A percentile compares a stretch with the other conserved stretches of the same genome.
Conservation (phyloP, 139 green algal genomes). For the Gonium pectorale region DNA sequence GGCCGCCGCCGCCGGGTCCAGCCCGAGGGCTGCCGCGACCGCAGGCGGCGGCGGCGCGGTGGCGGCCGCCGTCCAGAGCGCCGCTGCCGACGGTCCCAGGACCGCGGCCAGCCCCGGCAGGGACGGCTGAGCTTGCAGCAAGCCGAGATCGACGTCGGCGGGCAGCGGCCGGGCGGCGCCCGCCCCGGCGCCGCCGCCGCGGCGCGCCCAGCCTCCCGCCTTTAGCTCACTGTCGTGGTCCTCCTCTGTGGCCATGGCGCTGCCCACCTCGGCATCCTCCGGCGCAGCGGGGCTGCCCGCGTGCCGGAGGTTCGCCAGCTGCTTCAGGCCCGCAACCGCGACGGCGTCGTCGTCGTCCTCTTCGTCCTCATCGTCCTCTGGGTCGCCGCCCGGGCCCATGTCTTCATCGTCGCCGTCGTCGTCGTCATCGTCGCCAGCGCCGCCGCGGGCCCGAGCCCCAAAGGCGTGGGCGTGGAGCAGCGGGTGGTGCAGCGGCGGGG, state of each 20-base stretch:
- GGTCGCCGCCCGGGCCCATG: neutral
- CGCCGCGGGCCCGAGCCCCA: no score
- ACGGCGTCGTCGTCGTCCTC: conserved; percentile 18
- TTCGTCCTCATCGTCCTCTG: neutral
- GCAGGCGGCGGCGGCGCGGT: neutral
- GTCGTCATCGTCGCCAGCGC: neutral
- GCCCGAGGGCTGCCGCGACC: neutral
- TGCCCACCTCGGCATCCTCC: no score
- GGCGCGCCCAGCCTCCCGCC: no score
- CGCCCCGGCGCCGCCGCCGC: neutral
- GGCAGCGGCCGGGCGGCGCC: neutral
- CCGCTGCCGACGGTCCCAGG: neutral
- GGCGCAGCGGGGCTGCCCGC: no score
- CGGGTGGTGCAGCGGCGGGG: no score
- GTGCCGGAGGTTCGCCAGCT: conserved; percentile 17
- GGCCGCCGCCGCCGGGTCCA: no score
- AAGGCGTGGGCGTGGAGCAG: no score
- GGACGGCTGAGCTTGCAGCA: neutral
- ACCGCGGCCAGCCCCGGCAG: neutral
- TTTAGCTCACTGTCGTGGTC: no score
- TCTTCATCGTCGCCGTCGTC: neutral
- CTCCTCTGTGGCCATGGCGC: no score
- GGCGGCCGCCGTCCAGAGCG: neutral
- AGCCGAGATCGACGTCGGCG: neutral
- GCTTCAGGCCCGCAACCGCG: conserved; percentile 9